Evolutionary conservation across 2,329 filamentous ascomycete genomes (phyloP).

Genomic region (Reticulascus tulasneorum): DNA sequence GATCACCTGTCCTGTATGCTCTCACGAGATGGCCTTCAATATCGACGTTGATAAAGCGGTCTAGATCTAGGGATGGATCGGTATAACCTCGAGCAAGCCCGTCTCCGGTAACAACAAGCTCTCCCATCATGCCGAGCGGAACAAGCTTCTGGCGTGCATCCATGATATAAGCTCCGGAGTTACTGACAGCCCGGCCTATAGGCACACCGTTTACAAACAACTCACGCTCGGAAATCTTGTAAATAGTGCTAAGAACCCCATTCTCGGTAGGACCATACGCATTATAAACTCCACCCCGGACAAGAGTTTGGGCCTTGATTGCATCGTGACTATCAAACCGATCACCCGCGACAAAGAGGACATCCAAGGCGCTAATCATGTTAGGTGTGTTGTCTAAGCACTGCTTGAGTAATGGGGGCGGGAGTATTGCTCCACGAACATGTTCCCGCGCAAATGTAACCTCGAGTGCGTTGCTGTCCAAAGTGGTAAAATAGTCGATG

Average conservation of each 20-base stretch:
- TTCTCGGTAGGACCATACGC: constrained; percentile 18
- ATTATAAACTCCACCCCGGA: constrained; percentile 3
- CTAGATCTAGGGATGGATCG: constrained; percentile 5
- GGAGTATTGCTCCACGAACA: constrained; percentile 29
- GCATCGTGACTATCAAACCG: constrained; percentile 6
- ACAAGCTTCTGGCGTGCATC: constrained; percentile 18
- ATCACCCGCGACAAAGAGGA: constrained; percentile 32
- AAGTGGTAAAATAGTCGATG: constrained; percentile 12
- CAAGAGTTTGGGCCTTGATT: background rate
- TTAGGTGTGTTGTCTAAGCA: constrained; percentile 27
- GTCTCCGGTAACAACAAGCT: constrained; percentile 23
- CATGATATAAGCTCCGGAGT: constrained; percentile 20
- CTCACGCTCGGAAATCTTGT: constrained; percentile 2
- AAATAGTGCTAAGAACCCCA: constrained; percentile 11
- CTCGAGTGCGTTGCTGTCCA: constrained; percentile 11
- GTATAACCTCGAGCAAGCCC: constrained; percentile 19
- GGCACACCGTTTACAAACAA: constrained; percentile 13
- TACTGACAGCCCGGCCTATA: constrained; percentile 15
- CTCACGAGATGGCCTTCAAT: constrained; percentile 4
- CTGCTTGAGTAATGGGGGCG: constrained; percentile 12
- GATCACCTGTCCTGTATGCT: constrained; percentile 24
- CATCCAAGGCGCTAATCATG: constrained; percentile 23
- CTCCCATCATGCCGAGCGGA: constrained; percentile 21
- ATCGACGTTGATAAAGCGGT: constrained; percentile 15
- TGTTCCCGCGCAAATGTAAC: constrained; percentile 22